Evolutionary conservation across 1,284 basidiomycete genomes (phyloP).

Genomic region (Pisolithus thermaeus): DNA sequence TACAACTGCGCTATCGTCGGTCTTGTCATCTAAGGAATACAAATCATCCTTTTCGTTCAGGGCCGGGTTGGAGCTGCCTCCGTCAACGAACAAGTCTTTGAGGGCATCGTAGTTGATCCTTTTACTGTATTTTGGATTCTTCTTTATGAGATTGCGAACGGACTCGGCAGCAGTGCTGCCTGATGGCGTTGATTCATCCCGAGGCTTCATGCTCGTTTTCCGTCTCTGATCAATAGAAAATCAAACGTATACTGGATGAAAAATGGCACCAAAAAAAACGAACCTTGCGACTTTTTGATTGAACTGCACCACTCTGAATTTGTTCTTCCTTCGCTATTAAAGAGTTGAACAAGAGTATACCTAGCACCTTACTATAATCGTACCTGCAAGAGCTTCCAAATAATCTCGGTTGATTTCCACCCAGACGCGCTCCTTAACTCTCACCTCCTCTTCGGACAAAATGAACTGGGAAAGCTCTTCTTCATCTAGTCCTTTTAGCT

Average conservation of each 20-base stretch:
- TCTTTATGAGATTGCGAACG: conserved; percentile 74
- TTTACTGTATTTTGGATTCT: conserved; percentile 79
- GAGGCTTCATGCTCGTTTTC: conserved; percentile 61
- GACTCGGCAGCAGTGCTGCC: conserved; percentile 77
- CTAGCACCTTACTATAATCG: conserved; percentile 25
- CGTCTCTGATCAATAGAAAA: conserved; percentile 44
- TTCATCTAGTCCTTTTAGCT: conserved; percentile 82
- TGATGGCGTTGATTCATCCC: conserved; percentile 67
- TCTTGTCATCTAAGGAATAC: conserved; percentile 44
- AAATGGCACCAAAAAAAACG: conserved; percentile 35
- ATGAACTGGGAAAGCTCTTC: conserved; percentile 88
- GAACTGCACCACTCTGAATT: conserved; percentile 38
- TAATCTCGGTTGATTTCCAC: conserved; percentile 95
- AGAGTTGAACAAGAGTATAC: conserved; percentile 39
- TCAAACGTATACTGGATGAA: conserved; percentile 16
- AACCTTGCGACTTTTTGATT: conserved; percentile 70
- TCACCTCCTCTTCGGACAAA: conserved; percentile 80
- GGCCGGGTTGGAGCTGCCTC: conserved; percentile 29
- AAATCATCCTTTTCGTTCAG: conserved; percentile 33
- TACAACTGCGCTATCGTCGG: conserved; percentile 40
- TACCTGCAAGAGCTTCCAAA: conserved; percentile 83
- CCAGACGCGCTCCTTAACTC: conserved; percentile 93
- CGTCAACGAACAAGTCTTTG: conserved; percentile 66
- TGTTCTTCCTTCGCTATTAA: conserved; percentile 64
- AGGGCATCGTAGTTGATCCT: conserved; percentile 88